These are phyloP conservation scores for Rhytidiadelphus loreus DNA, from an alignment of 225 moss, liverwort and hornwort genomes.

Conservation along the genomic window DNA sequence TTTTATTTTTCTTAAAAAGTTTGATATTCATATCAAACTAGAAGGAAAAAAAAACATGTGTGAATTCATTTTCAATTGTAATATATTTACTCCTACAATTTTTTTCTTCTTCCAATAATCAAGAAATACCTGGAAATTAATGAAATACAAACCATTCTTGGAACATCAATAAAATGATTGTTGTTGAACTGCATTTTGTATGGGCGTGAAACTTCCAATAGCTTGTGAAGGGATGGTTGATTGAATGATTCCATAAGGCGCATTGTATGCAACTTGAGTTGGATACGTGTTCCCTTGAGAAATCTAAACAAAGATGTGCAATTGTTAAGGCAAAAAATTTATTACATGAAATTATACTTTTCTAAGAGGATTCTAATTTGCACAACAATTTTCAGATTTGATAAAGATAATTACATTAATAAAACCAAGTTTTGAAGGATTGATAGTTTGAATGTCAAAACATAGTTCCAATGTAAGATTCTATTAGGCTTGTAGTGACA, in stretches of 20 bases:
- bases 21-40: neutral
- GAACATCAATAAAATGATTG: conserved; percentile 26
- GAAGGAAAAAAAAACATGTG: neutral
- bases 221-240: conserved; percentile 8
- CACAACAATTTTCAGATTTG: neutral
- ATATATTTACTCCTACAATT: neutral
- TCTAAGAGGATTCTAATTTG: neutral
- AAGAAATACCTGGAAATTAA: neutral
- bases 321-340: neutral
- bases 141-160: neutral
- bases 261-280: conserved; percentile 9
- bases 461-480: neutral
- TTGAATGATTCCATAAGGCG: conserved; percentile 13
- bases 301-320: neutral
- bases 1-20: neutral
- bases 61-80: neutral
- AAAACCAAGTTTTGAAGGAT: neutral
- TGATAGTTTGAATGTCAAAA: neutral
- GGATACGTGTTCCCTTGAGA: conserved; percentile 22
- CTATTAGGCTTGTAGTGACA: neutral
- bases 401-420: neutral
- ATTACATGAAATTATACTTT: no score
- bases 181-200: conserved; percentile 35
- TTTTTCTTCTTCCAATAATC: rapidly evolving
- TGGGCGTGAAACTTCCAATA: conserved; percentile 9